Conservation (phyloP, 768 basidiomycete genomes). For the Suillus bovinus region DNA sequence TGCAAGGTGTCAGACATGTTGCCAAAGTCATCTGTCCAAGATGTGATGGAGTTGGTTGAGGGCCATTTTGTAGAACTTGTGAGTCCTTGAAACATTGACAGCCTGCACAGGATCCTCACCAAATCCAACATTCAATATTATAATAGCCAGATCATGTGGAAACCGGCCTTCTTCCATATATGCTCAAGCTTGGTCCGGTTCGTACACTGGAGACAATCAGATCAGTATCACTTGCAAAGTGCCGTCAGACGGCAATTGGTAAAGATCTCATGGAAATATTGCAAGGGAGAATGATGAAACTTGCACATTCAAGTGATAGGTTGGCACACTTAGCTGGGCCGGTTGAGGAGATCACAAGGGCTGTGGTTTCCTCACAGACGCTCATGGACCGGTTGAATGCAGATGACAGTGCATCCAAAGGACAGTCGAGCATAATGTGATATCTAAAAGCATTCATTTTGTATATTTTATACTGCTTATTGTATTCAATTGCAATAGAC, state of each 20-base stretch:
- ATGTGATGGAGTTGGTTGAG: background rate
- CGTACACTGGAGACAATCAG: too few species aligned
- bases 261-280: too few species aligned
- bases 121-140: background rate
- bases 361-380: background rate
- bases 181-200: too few species aligned
- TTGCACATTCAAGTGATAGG: background rate
- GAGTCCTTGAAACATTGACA: background rate
- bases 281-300: too few species aligned
- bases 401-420: background rate
- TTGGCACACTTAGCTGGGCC: background rate
- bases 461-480: too few species aligned
- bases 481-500: too few species aligned
- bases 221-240: too few species aligned
- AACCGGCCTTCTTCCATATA: too few species aligned
- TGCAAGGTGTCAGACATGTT: background rate
- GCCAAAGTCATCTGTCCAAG: background rate
- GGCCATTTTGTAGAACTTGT: background rate
- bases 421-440: too few species aligned
- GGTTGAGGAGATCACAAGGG: background rate
- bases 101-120: background rate
- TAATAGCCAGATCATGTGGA: too few species aligned
- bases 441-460: too few species aligned
- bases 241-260: too few species aligned
- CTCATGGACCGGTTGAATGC: background rate